Evolutionary conservation across 805 yeast species (phyloP).

Genomic region (Monosporozyma aquatica): DNA sequence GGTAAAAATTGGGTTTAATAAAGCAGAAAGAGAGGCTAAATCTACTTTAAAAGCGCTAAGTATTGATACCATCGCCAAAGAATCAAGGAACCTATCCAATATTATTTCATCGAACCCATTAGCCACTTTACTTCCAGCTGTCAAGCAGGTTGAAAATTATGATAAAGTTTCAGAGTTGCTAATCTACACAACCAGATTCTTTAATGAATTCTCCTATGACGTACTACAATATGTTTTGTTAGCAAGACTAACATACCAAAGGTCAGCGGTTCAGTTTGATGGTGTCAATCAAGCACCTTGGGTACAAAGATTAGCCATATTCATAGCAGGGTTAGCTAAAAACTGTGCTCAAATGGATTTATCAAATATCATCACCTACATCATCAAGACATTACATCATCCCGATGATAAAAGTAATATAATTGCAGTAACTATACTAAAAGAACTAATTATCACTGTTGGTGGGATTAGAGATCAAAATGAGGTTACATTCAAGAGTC

Average conservation of each 20-base stretch:
- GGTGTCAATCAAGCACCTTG: constrained; percentile 77
- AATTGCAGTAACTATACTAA: constrained; percentile 53
- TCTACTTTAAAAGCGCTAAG: constrained; percentile 72
- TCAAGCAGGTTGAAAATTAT: constrained; percentile 83
- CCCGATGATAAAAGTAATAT: constrained; percentile 34
- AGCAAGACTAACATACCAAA: constrained; percentile 58
- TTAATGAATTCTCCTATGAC: constrained; percentile 78
- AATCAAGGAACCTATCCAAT: constrained; percentile 66
- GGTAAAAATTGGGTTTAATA: constrained; percentile 50
- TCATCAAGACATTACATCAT: constrained; percentile 53
- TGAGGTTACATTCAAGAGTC: constrained; percentile 58
- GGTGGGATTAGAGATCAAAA: constrained; percentile 69
- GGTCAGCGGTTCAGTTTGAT: constrained; percentile 60
- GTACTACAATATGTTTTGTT: constrained; percentile 65
- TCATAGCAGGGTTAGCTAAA: constrained; percentile 62
- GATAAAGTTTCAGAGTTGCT: constrained; percentile 75
- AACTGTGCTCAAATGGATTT: constrained; percentile 49
- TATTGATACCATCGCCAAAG: constrained; percentile 61
- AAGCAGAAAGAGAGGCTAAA: constrained; percentile 72
- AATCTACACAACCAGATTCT: constrained; percentile 67
- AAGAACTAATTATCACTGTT: constrained; percentile 59
- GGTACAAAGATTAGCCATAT: constrained; percentile 74
- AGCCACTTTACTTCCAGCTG: constrained; percentile 59
- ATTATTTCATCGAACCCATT: constrained; percentile 70
- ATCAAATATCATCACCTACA: constrained; percentile 48